These are phyloP conservation scores for Biscogniauxia marginata DNA, from an alignment of 2,329 filamentous ascomycete genomes.

Conservation along the genomic window DNA sequence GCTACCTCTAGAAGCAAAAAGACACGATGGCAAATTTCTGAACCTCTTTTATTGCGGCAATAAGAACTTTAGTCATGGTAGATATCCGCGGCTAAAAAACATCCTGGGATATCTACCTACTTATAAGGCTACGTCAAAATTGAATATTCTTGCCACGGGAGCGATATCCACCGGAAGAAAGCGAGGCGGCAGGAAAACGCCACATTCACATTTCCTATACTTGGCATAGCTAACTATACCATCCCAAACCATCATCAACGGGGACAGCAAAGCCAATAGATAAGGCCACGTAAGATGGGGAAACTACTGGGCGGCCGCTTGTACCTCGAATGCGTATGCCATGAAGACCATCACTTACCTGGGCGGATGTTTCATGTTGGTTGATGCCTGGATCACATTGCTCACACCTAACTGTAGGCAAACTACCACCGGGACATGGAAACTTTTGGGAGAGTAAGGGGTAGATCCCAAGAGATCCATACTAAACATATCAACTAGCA, in stretches of 20 bases:
- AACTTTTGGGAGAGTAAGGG: background rate
- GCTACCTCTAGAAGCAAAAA: background rate
- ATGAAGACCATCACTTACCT: background rate
- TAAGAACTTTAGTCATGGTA: too few relatives aligned
- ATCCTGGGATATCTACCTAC: background rate
- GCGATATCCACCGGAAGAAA: background rate
- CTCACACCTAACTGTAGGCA: background rate
- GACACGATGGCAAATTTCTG: background rate
- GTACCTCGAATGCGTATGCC: background rate
- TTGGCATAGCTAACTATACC: background rate
- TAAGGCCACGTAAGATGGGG: conserved; percentile 19
- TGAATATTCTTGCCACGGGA: background rate
- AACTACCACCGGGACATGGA: background rate
- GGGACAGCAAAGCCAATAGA: conserved; percentile 10
- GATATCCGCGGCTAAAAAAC: background rate
- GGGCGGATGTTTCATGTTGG: background rate
- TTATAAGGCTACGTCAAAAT: background rate
- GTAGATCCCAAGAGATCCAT: background rate
- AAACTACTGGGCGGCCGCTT: conserved; percentile 10
- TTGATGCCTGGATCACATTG: background rate
- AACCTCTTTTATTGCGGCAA: background rate
- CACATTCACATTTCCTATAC: background rate
- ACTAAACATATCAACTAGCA: background rate
- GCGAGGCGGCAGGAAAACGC: background rate
- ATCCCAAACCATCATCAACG: background rate